Base-by-base conservation (phyloP, 768 basidiomycete species). In the Leucocoprinus birnbaumii region DNA sequence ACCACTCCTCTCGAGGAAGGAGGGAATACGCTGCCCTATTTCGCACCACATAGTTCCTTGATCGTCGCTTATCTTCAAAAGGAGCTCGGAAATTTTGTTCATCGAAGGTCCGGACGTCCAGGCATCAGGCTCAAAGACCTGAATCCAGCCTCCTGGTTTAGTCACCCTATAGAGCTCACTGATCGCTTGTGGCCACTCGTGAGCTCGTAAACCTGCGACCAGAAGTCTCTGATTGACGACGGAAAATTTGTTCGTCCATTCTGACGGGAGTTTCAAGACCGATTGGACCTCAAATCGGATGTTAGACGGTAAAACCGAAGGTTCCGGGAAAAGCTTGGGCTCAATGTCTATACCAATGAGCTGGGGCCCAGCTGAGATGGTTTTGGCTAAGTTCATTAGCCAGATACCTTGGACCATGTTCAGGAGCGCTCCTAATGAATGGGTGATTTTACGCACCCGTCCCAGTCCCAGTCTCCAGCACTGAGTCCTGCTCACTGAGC, bases 211-310 rank as follows among this genome's bases (percentile, higher is more conserved):
- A 2, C 26, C 48, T 8, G 48, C 49, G 8, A 57, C 34, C 9
- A 57, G 18, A 37, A 57, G 49, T 19, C 56, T 49, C 40, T 51
- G 56, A 16, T 57, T 40, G 18, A 57, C 49, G n/a, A 57, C 26
- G 22, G 40, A 35, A 37, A 57, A 57, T 13, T 21, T 51, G 25
- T 57, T 21, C 7, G 48, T 57, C 56, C 56, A 55, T 40, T 55
- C 46, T 9, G 25, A 7, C 3, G 56, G 56, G n/a, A 57, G 56
- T 2, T 34, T 19, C 18, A 46, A n/a, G 18, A 51, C 47, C 1
- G 56, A 57, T 10, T 50, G 48, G 43, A 45, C 42, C 16, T 40
- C 21, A 11, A 51, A 57, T 51, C n/a, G 10, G 8, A 51, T 26
- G 14, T 57, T 57, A 5, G 18, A 8, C 13, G 50, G 56, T 21